Evolutionary conservation across 108 stramenopile genomes (phyloP).

Genomic region (Cyclotella kingstonii): DNA sequence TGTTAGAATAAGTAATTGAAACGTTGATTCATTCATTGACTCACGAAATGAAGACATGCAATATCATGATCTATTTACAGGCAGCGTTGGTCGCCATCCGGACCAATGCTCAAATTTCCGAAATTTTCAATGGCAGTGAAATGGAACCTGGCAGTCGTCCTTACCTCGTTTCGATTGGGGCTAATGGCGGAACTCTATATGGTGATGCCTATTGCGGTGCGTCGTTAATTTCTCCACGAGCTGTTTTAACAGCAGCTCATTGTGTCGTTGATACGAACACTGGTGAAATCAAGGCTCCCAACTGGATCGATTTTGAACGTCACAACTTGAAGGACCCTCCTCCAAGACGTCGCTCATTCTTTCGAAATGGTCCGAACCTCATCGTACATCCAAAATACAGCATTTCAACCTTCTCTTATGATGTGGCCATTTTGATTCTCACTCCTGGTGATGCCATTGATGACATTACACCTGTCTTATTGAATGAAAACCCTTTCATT

Average conservation of each 20-base stretch:
- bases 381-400: conserved; percentile 5
- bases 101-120: not conserved
- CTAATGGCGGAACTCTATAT: not conserved
- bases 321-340: conserved; percentile 2
- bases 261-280: no score
- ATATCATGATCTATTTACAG: no score
- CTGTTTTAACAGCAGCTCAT: conserved; percentile 10
- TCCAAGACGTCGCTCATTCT: not conserved
- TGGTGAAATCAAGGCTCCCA: not conserved
- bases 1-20: no score
- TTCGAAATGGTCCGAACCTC: not conserved
- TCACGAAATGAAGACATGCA: no score
- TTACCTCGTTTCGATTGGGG: not conserved
- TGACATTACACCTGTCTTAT: not conserved
- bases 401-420: not conserved
- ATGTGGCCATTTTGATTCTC: conserved; percentile 11
- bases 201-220: not conserved
- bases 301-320: conserved; percentile 2
- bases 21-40: no score
- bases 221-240: conserved; percentile 1
- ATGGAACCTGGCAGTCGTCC: conserved; percentile 12
- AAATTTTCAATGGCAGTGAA: conserved; percentile 1
- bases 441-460: not conserved
- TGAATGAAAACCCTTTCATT: not conserved
- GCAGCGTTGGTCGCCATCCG: no score